Base-by-base conservation (phyloP, 176 grass and related monocot genomes). In the Oryza longistaminata region DNA sequence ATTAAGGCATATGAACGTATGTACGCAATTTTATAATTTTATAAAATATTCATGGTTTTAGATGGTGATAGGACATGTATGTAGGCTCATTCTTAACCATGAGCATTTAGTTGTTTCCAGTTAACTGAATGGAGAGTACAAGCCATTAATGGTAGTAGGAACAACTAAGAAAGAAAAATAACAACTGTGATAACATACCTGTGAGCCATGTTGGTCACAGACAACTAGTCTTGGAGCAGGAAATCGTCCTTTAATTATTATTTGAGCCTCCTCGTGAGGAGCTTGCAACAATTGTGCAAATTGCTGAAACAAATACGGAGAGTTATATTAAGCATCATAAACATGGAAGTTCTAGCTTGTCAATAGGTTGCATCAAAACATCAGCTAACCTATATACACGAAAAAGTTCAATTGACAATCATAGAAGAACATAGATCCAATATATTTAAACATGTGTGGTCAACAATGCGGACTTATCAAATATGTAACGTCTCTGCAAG, bases 141-240 rank as follows among this genome's bases (percentile, higher is more conserved):
- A 40, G 35, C 25, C 29, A 43, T 68, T 87, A 48, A 46, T 81
- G 66, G 50, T 49, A 88, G 66, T 68, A 24, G 34, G 62, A 83
- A 31, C 25, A 80, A 72, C 77, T 13, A 65, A 82, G 22, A 77
- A 25, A 86, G 75, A 61, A 5, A 64, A 70, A 75, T 16, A 86
- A 71, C 21, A 77, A 85, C 49, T 6, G 74, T 74, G 3, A 83
- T 40, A 58, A 68, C 70, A 49, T 71, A 99, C 96, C 93, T 99
- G 93, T 13, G 93, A 99, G 50, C 96, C 96, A 86, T 99, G 96
- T 78, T 99, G 96, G 60, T 99, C 96, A 58, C 96, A 99, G 77
- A 99, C 78, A 73, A 99, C 96, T 77, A 99, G 89, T 91, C 96
- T 94, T 77, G 96, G 93, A 74, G 92, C 91, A 66, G 96, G 96